These are phyloP conservation scores for Aphanomyces astaci DNA, from an alignment of 352 stramenopile species.

Conservation along the genomic window DNA sequence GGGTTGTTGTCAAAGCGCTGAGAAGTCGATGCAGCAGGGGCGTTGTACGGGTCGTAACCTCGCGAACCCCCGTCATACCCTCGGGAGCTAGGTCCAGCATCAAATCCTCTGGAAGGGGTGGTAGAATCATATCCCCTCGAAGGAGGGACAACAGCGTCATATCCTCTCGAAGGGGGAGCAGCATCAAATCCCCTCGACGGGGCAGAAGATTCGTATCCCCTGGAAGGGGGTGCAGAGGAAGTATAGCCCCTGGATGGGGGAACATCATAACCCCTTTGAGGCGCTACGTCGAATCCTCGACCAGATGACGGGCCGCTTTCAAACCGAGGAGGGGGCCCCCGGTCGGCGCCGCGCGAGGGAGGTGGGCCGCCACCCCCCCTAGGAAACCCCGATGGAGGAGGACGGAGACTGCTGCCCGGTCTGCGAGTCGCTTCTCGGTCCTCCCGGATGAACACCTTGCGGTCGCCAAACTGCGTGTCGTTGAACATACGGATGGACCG, in stretches of 20 bases:
- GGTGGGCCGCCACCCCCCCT: background rate
- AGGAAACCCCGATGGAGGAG: background rate
- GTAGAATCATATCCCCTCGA: background rate
- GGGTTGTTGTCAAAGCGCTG: background rate
- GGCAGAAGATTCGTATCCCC: background rate
- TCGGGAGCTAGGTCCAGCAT: background rate
- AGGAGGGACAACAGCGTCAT: background rate
- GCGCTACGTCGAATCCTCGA: background rate
- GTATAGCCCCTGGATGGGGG: background rate
- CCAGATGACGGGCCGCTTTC: background rate
- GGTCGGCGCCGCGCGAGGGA: background rate
- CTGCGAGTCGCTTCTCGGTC: constrained; percentile 49
- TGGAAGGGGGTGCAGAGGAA: background rate
- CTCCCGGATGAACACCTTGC: constrained; percentile 83
- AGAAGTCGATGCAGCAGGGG: background rate
- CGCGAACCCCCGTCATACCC: background rate
- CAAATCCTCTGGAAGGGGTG: background rate
- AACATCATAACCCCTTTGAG: background rate
- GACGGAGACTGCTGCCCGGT: background rate
- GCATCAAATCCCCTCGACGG: background rate
- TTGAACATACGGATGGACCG: constrained; percentile 85
- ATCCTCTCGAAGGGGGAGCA: background rate
- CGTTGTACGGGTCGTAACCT: background rate
- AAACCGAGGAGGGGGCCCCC: background rate
- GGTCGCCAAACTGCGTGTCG: constrained; percentile 88